Evolutionary conservation across 163 green algal genomes (phyloP).

Genomic region (Chlorella variabilis): DNA sequence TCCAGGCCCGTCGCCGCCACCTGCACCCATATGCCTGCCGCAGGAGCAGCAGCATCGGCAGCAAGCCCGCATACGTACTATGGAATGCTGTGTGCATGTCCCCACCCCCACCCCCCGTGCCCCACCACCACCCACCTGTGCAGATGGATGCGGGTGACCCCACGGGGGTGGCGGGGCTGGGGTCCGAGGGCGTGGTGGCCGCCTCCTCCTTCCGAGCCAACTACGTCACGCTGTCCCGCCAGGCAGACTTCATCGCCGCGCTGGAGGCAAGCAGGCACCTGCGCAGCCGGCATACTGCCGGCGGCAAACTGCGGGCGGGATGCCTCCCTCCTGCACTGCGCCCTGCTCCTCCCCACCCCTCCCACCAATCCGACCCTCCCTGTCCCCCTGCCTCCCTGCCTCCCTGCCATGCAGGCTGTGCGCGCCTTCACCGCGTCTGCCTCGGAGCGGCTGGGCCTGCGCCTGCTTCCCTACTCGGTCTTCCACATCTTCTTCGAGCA

Average conservation of each 20-base stretch:
- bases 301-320: no score
- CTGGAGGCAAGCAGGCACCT: slow-evolving; percentile 51
- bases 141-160: slow-evolving; percentile 36
- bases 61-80: background rate
- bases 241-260: slow-evolving; percentile 86
- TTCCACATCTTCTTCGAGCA: slow-evolving; percentile 98
- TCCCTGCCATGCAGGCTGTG: slow-evolving; percentile 5
- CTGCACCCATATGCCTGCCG: no score
- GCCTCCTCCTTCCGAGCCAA: slow-evolving; percentile 86
- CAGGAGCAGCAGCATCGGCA: no score
- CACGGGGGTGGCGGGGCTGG: slow-evolving; percentile 57
- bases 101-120: background rate
- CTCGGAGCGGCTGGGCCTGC: slow-evolving; percentile 53
- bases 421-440: slow-evolving; percentile 15
- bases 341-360: background rate
- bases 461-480: slow-evolving; percentile 85
- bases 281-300: background rate
- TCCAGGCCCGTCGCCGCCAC: slow-evolving; percentile 65
- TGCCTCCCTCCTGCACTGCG: no score
- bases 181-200: slow-evolving; percentile 56
- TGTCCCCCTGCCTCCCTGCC: no score
- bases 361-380: background rate
- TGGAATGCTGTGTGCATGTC: no score
- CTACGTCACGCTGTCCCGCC: slow-evolving; percentile 77
- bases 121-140: background rate